phyloP scores from a whole-genome alignment of 2,329 filamentous ascomycete genomes.

The Microsporum audouinii region DNA sequence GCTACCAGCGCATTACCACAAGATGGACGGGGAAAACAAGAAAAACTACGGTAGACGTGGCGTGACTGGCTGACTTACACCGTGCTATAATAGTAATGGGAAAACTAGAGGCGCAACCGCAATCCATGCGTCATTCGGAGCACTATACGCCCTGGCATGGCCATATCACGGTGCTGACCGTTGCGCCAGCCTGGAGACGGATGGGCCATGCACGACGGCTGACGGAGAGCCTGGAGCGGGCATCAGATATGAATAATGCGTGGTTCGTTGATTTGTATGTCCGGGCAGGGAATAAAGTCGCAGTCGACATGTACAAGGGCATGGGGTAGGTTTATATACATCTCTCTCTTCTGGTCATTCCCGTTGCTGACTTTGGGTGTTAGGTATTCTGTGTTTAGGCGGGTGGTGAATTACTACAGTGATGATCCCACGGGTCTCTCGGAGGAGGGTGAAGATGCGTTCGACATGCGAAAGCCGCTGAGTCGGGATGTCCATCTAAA shows the following conservation, averaged over 20 bases:
- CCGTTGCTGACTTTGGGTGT: not conserved
- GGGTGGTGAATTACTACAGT: conserved; percentile 85
- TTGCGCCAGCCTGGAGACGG: conserved; percentile 73
- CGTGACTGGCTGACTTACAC: not conserved
- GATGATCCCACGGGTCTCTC: conserved; percentile 59
- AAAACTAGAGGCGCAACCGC: conserved; percentile 80
- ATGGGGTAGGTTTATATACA: conserved; percentile 53
- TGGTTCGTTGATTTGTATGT: conserved; percentile 98
- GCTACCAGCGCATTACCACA: not conserved
- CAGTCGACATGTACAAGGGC: conserved; percentile 76
- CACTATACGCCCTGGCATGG: conserved; percentile 99
- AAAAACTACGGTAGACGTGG: not conserved
- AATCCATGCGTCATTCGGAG: conserved; percentile 60
- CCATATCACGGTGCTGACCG: conserved; percentile 90
- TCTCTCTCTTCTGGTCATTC: not conserved
- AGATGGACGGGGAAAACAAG: not conserved
- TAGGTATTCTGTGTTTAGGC: conserved; percentile 69
- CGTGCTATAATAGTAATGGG: conserved; percentile 63
- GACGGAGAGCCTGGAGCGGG: conserved; percentile 68
- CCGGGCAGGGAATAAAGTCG: conserved; percentile 72
- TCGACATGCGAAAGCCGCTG: conserved; percentile 91
- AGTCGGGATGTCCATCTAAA: conserved; percentile 64
- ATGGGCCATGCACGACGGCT: conserved; percentile 78
- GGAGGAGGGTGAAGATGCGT: conserved; percentile 64
- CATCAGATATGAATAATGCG: conserved; percentile 67